Base-by-base conservation (phyloP, 83 land plant genomes). In the Thuja plicata region DNA sequence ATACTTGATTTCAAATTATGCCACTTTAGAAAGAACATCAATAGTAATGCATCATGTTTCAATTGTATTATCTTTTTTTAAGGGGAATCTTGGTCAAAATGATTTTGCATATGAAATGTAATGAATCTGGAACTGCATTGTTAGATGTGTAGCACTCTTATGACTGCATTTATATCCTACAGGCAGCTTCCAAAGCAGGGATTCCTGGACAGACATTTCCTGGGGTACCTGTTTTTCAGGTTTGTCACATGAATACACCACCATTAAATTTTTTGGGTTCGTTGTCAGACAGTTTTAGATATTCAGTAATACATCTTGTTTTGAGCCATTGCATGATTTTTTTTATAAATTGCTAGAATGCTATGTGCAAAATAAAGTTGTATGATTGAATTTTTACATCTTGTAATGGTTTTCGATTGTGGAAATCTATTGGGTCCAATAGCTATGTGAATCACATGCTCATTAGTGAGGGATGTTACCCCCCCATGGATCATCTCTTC, bases 151-250 rank as follows among this genome's bases (percentile, higher is more conserved):
- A 80, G 71, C 2, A 7, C 83, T 3, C 45, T 80, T 80, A 38
- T 40, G 45, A 80, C 27, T 21, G 30, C 48, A 80, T 80, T 19
- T 52, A 66, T n/a, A 52, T 89, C 87, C 52, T 86, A 38, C 91
- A 95, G 96, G 92, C 48, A 54, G 92, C 45, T 52, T 79, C 94
- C 55, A 90, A 88, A 37, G 88, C 70, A 34, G 97, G 94, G 38
- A 54, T 88, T 38, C 52, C 89, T 87, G 91, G 84, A 78, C 91
- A 93, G 55, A 89, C 87, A 81, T 96, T 96, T 83, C 46, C 90
- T 86, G 98, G 98, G 43, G 98, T 96, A 66, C 98, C 98, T 41
- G 93, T 96, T 90, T 96, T 96, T 88, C 98, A 94, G 98, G 98
- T 96, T 76, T 34, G 21, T 48, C n/a, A 38, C 79, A 35, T 78